phyloP scores from a whole-genome alignment of 2,329 filamentous ascomycete species.

The Colletotrichum tropicicola region DNA sequence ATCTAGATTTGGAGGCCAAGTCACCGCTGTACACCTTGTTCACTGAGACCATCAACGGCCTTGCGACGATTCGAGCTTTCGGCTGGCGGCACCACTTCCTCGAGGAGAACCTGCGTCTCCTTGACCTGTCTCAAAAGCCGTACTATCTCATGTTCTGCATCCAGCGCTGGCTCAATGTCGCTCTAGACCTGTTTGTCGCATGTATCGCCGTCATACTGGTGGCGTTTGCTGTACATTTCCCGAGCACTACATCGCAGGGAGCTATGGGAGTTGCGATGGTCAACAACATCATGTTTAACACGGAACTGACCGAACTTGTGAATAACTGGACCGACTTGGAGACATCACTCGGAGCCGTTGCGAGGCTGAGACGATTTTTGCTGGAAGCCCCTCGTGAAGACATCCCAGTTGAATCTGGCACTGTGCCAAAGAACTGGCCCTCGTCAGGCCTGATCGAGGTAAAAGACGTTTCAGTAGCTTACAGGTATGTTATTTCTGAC shows the following conservation, averaged over 20 bases:
- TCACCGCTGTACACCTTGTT: conserved; percentile 47
- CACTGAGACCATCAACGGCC: conserved; percentile 55
- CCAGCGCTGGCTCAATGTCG: conserved; percentile 65
- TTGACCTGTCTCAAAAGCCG: conserved; percentile 64
- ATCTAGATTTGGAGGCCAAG: conserved; percentile 52
- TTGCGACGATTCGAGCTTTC: conserved; percentile 63
- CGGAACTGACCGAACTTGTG: not conserved
- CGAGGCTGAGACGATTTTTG: conserved; percentile 38
- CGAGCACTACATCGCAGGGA: not conserved
- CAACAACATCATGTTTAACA: not conserved
- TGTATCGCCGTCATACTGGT: conserved; percentile 56
- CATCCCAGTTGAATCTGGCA: not conserved
- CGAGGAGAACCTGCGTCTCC: conserved; percentile 53
- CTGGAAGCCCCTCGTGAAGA: conserved; percentile 38
- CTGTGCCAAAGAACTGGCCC: conserved; percentile 23
- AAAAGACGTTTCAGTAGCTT: conserved; percentile 22
- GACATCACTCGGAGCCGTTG: conserved; percentile 38
- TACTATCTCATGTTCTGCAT: conserved; percentile 66
- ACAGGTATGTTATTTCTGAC: not conserved
- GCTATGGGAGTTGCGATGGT: not conserved
- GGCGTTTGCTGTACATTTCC: conserved; percentile 46
- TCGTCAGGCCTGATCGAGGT: conserved; percentile 23
- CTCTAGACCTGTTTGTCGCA: conserved; percentile 58
- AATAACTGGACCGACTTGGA: conserved; percentile 38
- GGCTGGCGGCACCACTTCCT: conserved; percentile 56